Conservation (phyloP, 768 basidiomycete species). For the Naganishia kalamii region DNA sequence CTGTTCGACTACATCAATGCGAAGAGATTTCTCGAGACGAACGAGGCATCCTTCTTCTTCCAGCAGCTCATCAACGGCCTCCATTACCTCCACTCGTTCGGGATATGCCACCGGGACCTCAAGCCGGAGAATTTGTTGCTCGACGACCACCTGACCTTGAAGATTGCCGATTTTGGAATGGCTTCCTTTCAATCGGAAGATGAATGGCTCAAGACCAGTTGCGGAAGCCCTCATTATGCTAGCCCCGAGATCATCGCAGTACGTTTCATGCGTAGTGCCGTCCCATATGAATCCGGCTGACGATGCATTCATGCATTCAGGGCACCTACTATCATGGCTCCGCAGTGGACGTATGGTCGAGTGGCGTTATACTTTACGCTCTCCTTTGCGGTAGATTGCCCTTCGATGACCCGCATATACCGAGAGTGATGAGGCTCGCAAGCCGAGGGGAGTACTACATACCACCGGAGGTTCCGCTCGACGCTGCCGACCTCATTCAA, state of each 20-base stretch:
- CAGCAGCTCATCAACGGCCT: conserved; percentile 92
- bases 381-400: conserved; percentile 84
- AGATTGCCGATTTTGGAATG: conserved; percentile 99
- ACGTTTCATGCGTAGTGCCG: conserved; percentile 12
- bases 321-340: conserved; percentile 82
- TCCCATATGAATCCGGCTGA: not conserved
- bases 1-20: conserved; percentile 94
- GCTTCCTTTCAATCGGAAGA: conserved; percentile 69
- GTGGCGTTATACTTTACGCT: conserved; percentile 86
- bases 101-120: conserved; percentile 94
- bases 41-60: conserved; percentile 84
- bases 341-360: conserved; percentile 93
- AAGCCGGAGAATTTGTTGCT: conserved; percentile 97
- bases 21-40: conserved; percentile 67
- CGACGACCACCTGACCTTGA: conserved; percentile 62
- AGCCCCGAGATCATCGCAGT: conserved; percentile 88
- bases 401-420: conserved; percentile 79
- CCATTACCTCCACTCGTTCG: conserved; percentile 94
- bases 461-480: conserved; percentile 64
- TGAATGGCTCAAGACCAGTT: conserved; percentile 82
- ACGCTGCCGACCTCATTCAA: conserved; percentile 73
- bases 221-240: conserved; percentile 94
- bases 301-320: conserved; percentile 23
- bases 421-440: conserved; percentile 75
- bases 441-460: conserved; percentile 69